Evolutionary conservation across 2,329 filamentous ascomycete species (phyloP), one percentile per base, ranked within the genome.

Genomic region (Ampelomyces quisqualis): DNA sequence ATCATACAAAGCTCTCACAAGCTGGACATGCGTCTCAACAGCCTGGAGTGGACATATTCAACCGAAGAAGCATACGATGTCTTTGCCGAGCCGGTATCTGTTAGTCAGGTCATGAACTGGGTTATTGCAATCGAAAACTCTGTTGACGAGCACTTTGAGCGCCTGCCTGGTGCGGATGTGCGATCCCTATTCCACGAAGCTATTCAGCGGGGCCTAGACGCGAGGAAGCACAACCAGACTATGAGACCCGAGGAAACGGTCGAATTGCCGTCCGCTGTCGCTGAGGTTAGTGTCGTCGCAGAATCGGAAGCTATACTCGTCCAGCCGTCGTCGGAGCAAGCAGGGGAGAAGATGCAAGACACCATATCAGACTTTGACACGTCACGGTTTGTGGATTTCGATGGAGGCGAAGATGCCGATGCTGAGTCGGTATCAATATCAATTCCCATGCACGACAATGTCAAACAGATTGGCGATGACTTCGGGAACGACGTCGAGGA

Each of bases 21-120:
- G 14, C 40, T 62, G 6, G 51, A 60, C 37, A 56, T 54, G 52
- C 29, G 27, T 2, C 19, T 17, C 21, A 58, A 64, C 23, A 53
- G 30, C 6, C 42, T 52, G 2, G 47, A 53, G 3, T 63, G 57
- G 59, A 49, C 47, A 3, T 43, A 46, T 20, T 10, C 49, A 8
- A 26, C 20, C 2, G 30, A 35, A 7, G 28, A 47, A 6, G 31
- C 45, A 1, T 52, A 50, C n/a, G 29, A 53, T 10, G 41, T n/a
- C 3, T 52, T 60, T 19, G 19, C n/a, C 5, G 23, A 33, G 8
- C 28, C 33, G 0, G 17, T 49, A 1, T 10, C 27, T 1, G 46
- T 51, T 6, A 31, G 21, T 7, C 41, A 15, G 18, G 27, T 60
- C 11, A 47, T 23, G 27, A 9, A 19, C 4, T 62, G 60, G 59